Base-by-base conservation (phyloP, 352 stramenopile genomes). In the Phytophthora hibernalis region DNA sequence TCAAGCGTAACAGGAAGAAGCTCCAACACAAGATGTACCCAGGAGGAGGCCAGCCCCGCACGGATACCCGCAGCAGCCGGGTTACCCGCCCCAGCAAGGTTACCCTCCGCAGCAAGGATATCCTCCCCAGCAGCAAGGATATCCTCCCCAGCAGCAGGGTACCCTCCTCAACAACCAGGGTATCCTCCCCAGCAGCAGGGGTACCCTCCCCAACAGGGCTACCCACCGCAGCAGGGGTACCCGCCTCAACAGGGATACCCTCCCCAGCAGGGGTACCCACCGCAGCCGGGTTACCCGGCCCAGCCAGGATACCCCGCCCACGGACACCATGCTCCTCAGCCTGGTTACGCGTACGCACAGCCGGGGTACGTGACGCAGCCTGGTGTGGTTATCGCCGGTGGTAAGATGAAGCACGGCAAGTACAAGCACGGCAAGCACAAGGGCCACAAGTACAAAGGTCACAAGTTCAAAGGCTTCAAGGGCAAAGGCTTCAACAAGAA, bases 381-480 rank as follows among this genome's bases (percentile, higher is more conserved):
- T 28, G 73, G 73, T 9, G 61, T 78, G 15, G 44, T 77, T n/a
- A 47, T 74, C 5, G 61, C 54, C 15, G 65, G 70, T 22, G 63
- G 57, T 10, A 76, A 68, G 54, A 76, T 76, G 68, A 80, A 80
- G 57, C 69, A 80, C 49, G 72, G 72, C 54, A 77, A 79, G 62
- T 59, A 64, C 51, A 79, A 76, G 55, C 58, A 65, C 37, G 60
- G 65, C 48, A 80, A 80, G 59, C 59, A 68, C 67, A 79, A 79
- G 54, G 51, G 54, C 22, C 33, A 68, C 58, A 80, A 80, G 69
- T 55, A 59, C 48, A 77, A 76, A 31, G 56, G 68, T 8, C 45
- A 73, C 54, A 76, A 76, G 52, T 59, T 65, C 38, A 70, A 76
- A 67, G 68, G 61, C 21, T 59, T 65, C 38, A 70, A 76, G 65